Conservation (phyloP, 2,329 filamentous ascomycete species). For the Ceratocystiopsis sp. region DNA sequence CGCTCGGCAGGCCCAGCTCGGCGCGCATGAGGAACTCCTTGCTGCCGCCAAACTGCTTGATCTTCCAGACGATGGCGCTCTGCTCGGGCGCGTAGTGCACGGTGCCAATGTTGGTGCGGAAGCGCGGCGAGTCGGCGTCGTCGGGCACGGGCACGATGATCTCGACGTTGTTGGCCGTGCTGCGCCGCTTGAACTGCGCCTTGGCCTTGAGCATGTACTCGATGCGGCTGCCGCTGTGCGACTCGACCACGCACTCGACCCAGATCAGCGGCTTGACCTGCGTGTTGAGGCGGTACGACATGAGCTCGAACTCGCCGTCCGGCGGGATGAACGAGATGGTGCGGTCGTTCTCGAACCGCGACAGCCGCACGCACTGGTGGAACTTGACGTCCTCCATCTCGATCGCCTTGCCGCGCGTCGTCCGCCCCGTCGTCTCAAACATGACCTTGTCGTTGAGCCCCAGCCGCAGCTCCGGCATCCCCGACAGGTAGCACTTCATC, state of each 20-base stretch:
- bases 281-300: constrained; percentile 97
- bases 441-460: constrained; percentile 98
- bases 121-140: constrained; percentile 87
- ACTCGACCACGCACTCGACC: constrained; percentile 96
- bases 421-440: constrained; percentile 94
- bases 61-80: constrained; percentile 98
- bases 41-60: constrained; percentile 96
- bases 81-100: constrained; percentile 97
- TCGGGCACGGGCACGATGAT: constrained; percentile 95
- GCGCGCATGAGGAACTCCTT: constrained; percentile 99
- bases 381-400: constrained; percentile 99
- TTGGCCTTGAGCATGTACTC: constrained; percentile 99
- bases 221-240: constrained; percentile 83
- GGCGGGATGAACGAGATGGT: constrained; percentile 98
- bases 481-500: constrained; percentile 98
- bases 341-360: constrained; percentile 92
- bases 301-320: constrained; percentile 96
- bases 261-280: constrained; percentile 97
- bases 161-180: constrained; percentile 96
- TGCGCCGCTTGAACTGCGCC: constrained; percentile 94
- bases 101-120: constrained; percentile 91
- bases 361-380: constrained; percentile 91
- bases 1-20: constrained; percentile 82
- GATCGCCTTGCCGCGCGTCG: constrained; percentile 88
- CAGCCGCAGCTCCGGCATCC: constrained; percentile 89